Conservation (phyloP, 257 asterid species). For the Solanum rostratum region DNA sequence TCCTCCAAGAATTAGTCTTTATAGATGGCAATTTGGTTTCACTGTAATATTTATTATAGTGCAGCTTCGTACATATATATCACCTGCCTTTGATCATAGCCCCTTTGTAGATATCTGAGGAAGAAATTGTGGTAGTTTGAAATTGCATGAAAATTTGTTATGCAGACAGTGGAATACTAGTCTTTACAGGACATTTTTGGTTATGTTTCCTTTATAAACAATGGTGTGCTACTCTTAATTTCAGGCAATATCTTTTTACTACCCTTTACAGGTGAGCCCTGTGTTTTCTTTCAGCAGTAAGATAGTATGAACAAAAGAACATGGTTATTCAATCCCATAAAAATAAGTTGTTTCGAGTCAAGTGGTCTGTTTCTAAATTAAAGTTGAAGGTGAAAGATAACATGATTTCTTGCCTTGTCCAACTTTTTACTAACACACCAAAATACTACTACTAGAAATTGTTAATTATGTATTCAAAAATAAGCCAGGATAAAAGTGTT, state of each 20-base stretch:
- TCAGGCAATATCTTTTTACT: background rate
- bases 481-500: too few relatives aligned
- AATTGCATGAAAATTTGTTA: too few relatives aligned
- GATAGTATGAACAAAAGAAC: background rate
- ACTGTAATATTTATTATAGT: background rate
- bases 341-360: background rate
- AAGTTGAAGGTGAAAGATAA: background rate
- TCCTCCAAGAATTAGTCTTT: slow-evolving; percentile 21
- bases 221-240: background rate
- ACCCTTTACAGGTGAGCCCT: background rate
- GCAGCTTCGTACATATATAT: background rate
- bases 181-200: background rate
- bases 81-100: background rate
- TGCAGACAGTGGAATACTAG: background rate
- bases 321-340: background rate
- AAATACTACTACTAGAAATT: too few relatives aligned
- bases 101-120: background rate
- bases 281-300: background rate
- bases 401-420: background rate
- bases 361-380: background rate
- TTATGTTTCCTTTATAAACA: background rate
- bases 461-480: too few relatives aligned
- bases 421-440: too few relatives aligned
- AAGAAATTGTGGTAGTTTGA: background rate
- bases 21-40: slow-evolving; percentile 7